Evolutionary conservation across 352 stramenopile species (phyloP).

Genomic region (Phytopythium litorale): DNA sequence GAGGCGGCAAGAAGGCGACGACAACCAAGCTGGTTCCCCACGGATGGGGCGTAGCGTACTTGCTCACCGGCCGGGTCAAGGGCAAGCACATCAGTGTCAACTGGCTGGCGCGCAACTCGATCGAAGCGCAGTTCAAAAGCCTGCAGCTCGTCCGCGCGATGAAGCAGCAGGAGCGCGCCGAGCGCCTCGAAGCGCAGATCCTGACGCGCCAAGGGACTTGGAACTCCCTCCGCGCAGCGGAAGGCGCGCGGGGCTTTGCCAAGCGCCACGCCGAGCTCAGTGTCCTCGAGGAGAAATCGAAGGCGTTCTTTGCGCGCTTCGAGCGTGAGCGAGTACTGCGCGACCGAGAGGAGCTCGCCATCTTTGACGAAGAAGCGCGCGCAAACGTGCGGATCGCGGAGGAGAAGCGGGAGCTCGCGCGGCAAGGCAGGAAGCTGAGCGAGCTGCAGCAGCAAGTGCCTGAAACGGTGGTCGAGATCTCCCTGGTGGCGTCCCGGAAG

Average conservation of each 20-base stretch:
- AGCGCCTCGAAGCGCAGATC: constrained; percentile 60
- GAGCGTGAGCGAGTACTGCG: constrained; percentile 34
- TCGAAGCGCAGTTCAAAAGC: constrained; percentile 74
- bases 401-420: constrained; percentile 34
- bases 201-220: constrained; percentile 56
- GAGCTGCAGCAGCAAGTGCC: constrained; percentile 63
- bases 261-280: constrained; percentile 65
- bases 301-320: constrained; percentile 43
- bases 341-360: constrained; percentile 37
- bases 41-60: constrained; percentile 75
- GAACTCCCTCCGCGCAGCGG: constrained; percentile 54
- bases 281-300: constrained; percentile 49
- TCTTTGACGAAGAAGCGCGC: constrained; percentile 47
- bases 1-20: constrained; percentile 16
- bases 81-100: constrained; percentile 14
- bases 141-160: constrained; percentile 58
- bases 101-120: constrained; percentile 63
- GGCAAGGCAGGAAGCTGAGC: constrained; percentile 40
- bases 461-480: constrained; percentile 46
- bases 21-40: constrained; percentile 42
- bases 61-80: constrained; percentile 43
- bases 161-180: constrained; percentile 66
- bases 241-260: constrained; percentile 70
- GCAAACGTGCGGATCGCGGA: constrained; percentile 35
- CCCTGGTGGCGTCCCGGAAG: constrained; percentile 42